phyloP scores from a whole-genome alignment of 495 filamentous ascomycete genomes.

The Thermothielavioides terrestris region DNA sequence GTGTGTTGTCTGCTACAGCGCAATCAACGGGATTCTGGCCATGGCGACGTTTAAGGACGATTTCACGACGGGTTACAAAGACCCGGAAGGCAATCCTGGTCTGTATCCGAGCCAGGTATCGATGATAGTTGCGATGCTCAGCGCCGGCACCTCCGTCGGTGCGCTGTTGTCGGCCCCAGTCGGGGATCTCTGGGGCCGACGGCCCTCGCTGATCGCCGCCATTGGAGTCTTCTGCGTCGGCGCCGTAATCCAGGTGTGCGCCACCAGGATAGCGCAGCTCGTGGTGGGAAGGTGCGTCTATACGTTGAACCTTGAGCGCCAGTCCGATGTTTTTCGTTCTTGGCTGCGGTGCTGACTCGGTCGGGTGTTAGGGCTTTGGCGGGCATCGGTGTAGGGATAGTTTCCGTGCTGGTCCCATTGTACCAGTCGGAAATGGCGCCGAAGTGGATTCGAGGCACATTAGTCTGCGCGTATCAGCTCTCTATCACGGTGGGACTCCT shows the following conservation, averaged over 20 bases:
- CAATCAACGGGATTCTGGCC: constrained; percentile 84
- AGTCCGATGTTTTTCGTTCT: too few relatives aligned
- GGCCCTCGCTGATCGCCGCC: constrained; percentile 62
- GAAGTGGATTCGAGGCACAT: constrained; percentile 85
- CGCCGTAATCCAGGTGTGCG: constrained; percentile 69
- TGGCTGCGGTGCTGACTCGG: constrained; percentile 2
- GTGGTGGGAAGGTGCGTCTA: constrained; percentile 47
- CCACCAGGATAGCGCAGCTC: constrained; percentile 53
- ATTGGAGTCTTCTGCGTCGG: constrained; percentile 70
- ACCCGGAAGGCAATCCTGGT: constrained; percentile 39
- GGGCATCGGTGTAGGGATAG: constrained; percentile 75
- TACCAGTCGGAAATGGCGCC: constrained; percentile 90
- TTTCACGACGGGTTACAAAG: constrained; percentile 60
- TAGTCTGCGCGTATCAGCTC: constrained; percentile 84
- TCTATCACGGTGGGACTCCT: constrained; percentile 81
- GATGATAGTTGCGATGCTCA: constrained; percentile 78
- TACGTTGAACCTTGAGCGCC: too few relatives aligned
- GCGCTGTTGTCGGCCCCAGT: constrained; percentile 64
- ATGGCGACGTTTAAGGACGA: constrained; percentile 68
- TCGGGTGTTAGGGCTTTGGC: constrained; percentile 52
- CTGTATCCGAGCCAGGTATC: constrained; percentile 56
- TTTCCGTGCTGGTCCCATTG: constrained; percentile 72
- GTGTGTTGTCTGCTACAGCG: constrained; percentile 35
- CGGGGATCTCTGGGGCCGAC: constrained; percentile 70
- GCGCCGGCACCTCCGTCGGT: constrained; percentile 79